Evolutionary conservation across 768 basidiomycete genomes (phyloP), one percentile per base, ranked within the genome.

Genomic region (Mycena metata): DNA sequence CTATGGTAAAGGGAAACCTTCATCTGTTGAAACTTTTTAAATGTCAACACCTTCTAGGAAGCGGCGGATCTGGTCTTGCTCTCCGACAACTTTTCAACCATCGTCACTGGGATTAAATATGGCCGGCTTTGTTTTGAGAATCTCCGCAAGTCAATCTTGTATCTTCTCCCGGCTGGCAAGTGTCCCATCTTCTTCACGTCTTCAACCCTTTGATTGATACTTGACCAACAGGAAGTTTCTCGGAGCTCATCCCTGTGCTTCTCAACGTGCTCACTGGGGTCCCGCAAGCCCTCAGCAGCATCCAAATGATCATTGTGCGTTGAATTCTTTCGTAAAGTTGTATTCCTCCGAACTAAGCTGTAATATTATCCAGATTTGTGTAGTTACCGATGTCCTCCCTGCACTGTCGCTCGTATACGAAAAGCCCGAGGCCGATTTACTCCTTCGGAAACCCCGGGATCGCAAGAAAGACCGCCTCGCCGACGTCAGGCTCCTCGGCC

Each of bases 51-150:
- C 12, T 16, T 23, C 8, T 70, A 79, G 69, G 88, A 87, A 78
- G 89, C 89, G 6, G 84, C 89, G 8, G 89, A 90, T 72, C 83
- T 91, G 60, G 84, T 91, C 17, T 82, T 92, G 17, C 82, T 90
- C 55, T 60, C 66, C 3, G 86, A 90, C 63, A 88, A 90, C 74
- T 90, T 92, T 70, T 86, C 88, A 1, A 87, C 89, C 1, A 90
- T 91, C 67, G 82, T 89, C 55, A 83, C 83, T 49, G 91, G 88
- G 2, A 85, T 91, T 71, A 83, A 89, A 76, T 89, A 90, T 75
- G 91, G 91, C 68, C 86, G 89, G 42, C 80, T 90, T 16, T 86
- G 88, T 19, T 90, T 86, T 72, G 89, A 90, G 73, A 91, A 91
- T 71, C 79, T 91, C 39, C 84, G 87, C 80, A 86, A 89, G 80